Base-by-base conservation (phyloP, 768 basidiomycete genomes). In the Lyophyllum shimeji region DNA sequence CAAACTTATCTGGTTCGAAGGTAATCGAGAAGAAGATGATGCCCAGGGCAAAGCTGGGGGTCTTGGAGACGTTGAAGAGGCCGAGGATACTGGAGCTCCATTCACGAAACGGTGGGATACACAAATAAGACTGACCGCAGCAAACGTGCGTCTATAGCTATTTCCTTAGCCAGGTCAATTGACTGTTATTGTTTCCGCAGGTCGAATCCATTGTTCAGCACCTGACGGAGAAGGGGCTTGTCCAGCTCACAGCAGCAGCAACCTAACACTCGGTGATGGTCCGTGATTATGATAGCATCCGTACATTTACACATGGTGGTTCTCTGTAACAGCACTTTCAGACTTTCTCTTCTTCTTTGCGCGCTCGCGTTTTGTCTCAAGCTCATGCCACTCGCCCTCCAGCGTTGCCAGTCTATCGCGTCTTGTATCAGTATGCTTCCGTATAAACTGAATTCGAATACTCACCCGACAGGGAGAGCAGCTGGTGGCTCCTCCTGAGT, bases 311-410 rank as follows among this genome's bases (percentile, higher is more conserved):
- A 66, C 45, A 54, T 57, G 52, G 60, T 60, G 55, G 54, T 58
- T 57, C 60, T 62, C 59, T 52, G 64, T 50, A 37, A 66, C 59
- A 64, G 69, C 74, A 69, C 63, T 71, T 71, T 85, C 88, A 59
- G 78, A 77, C 78, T 82, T 88, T 74, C 82, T 82, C 68, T 84
- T 79, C 71, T 89, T 89, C 74, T 85, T 90, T 55, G 89, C 87
- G 39, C 93, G 82, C 74, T 98, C 94, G 54, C 87, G 81, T 71
- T 98, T 99, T 12, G 93, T 91, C 70, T 98, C 95, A 59, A 95
- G 79, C 70, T 99, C 97, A 71, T 99, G 97, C 92, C 95, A 98
- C 69, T 98, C 97, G 44, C 97, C 96, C 67, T 93, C 85, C 40
- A 97, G 72, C 12, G 81, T 81, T 12, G 88, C 82, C 55, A 98